Percentiles rank a stretch among this genome's conserved stretches.
Evolutionary conservation across 1,139 yeast genomes (phyloP).

Genomic region (Pneumocystis oryctolagi): DNA sequence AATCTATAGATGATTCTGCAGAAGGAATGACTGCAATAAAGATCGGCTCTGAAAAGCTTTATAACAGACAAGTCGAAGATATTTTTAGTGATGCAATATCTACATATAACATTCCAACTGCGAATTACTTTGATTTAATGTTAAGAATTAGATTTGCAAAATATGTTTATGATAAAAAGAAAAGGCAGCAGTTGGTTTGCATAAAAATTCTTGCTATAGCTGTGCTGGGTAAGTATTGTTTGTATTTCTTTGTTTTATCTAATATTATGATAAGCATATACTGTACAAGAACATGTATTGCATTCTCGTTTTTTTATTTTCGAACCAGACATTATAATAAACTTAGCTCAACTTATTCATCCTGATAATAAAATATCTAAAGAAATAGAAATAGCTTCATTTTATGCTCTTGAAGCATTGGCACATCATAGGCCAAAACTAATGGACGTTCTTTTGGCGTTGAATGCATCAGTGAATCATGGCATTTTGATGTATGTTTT

Average conservation of each 20-base stretch:
- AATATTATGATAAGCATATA: slow-evolving; percentile 9
- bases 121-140: slow-evolving; percentile 8
- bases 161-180: slow-evolving; percentile 25
- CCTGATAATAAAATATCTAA: slow-evolving; percentile 39
- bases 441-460: slow-evolving; percentile 59
- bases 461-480: slow-evolving; percentile 83
- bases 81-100: slow-evolving; percentile 1
- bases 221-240: slow-evolving; percentile 35
- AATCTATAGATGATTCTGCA: background rate
- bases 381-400: slow-evolving; percentile 43
- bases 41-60: slow-evolving; percentile 4
- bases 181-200: slow-evolving; percentile 46
- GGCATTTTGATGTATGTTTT: slow-evolving; percentile 65
- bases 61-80: slow-evolving; percentile 3
- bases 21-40: slow-evolving; percentile 9
- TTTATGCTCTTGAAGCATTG: slow-evolving; percentile 56
- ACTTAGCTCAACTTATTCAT: slow-evolving; percentile 54
- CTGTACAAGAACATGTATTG: slow-evolving; percentile 13
- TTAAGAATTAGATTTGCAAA: slow-evolving; percentile 7
- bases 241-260: background rate
- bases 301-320: slow-evolving; percentile 48
- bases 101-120: slow-evolving; percentile 4
- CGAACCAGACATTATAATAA: slow-evolving; percentile 60
- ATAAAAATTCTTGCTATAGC: slow-evolving; percentile 44
- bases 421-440: slow-evolving; percentile 59